A percentile compares a stretch with the other conserved stretches of the same genome.
These are phyloP conservation scores for Angophora floribunda DNA, from an alignment of 345 rosid genomes.

Conservation along the genomic window DNA sequence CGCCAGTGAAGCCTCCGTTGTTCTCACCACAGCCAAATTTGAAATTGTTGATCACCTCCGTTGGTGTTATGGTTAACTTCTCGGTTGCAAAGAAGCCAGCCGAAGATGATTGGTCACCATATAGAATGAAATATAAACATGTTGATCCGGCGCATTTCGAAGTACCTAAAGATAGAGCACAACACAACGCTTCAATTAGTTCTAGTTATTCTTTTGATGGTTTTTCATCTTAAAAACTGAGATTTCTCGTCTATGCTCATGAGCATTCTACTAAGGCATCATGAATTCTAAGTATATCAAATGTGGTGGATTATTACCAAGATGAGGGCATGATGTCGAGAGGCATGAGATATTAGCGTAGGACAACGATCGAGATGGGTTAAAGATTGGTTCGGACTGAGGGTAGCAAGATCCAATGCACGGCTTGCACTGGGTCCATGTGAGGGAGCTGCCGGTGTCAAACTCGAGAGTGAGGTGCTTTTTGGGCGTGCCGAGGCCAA, in stretches of 20 bases:
- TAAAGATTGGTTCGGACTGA: slow-evolving; percentile 5
- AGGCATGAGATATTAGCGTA: slow-evolving; percentile 1
- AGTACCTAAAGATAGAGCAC: not conserved
- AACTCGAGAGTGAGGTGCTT: not conserved
- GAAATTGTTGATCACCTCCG: not conserved
- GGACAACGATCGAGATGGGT: slow-evolving; percentile 7
- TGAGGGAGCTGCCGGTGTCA: slow-evolving; percentile 13
- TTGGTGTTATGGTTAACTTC: not conserved
- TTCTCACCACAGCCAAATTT: slow-evolving; percentile 16
- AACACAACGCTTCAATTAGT: not conserved
- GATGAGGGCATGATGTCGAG: not conserved
- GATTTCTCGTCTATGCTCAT: not conserved
- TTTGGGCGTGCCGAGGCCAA: slow-evolving; percentile 10
- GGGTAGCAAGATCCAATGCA: not conserved
- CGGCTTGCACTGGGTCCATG: slow-evolving; percentile 25
- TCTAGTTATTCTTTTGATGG: not conserved
- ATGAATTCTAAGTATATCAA: not conserved
- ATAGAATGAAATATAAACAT: not conserved
- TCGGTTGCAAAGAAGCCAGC: not conserved
- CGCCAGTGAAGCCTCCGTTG: not conserved
- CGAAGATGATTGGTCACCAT: slow-evolving; percentile 1
- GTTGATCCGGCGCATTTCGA: slow-evolving; percentile 1
- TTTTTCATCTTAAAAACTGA: not conserved
- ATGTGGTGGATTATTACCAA: not conserved
- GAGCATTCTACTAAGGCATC: not conserved